Percentiles rank a stretch among this genome's conserved stretches.
phyloP scores from a whole-genome alignment of 2,329 filamentous ascomycete genomes.

The Aspergillus melleus region DNA sequence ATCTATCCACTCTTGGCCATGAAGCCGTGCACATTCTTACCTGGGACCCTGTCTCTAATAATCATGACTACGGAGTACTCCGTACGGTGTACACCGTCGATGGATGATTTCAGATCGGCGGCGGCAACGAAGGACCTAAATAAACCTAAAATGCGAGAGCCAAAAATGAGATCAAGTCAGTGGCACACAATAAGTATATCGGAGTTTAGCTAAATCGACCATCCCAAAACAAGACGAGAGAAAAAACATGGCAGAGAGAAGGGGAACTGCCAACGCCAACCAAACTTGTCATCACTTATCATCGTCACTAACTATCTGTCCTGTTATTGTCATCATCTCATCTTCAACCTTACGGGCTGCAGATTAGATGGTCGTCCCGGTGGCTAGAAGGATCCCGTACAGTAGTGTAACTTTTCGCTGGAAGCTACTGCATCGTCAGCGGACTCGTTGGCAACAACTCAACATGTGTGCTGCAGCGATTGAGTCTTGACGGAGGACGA shows the following conservation, averaged over 20 bases:
- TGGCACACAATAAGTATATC: too few species aligned
- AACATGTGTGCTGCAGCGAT: slow-evolving; percentile 23
- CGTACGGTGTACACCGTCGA: neutral
- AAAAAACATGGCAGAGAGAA: neutral
- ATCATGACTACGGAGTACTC: too few species aligned
- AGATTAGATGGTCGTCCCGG: slow-evolving; percentile 1
- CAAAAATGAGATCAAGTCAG: neutral
- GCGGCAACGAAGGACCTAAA: neutral
- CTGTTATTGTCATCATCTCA: neutral
- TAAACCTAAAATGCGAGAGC: neutral
- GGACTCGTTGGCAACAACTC: slow-evolving; percentile 19
- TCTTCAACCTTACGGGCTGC: neutral
- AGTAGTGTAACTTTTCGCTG: slow-evolving; percentile 13
- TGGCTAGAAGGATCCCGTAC: slow-evolving; percentile 4
- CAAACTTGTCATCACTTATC: neutral
- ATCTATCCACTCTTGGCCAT: neutral
- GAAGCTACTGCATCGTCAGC: slow-evolving; percentile 25
- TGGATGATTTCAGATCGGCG: neutral
- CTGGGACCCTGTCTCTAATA: neutral
- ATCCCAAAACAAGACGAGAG: too few species aligned
- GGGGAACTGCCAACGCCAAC: neutral
- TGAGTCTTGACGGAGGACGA: slow-evolving; percentile 13
- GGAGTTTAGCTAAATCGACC: too few species aligned
- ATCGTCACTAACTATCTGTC: neutral
- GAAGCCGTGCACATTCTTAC: neutral